Evolutionary conservation across 352 stramenopile genomes (phyloP).

Genomic region (Pythium sp.): DNA sequence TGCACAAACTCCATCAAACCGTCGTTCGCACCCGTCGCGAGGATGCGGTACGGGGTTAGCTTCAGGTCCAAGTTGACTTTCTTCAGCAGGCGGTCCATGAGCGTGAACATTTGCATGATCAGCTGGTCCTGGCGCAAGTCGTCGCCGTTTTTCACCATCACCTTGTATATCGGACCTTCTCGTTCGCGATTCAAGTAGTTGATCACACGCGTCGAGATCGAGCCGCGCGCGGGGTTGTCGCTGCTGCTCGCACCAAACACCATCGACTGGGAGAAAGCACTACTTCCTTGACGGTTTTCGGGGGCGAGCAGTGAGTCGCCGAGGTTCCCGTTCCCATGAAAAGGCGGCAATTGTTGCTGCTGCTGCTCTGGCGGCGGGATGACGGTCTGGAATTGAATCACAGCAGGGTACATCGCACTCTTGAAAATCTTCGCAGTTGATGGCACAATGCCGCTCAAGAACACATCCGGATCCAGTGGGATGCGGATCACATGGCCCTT

Average conservation of each 20-base stretch:
- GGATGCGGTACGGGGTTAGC: conserved; percentile 95
- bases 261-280: conserved; percentile 38
- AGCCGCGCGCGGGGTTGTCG: conserved; percentile 58
- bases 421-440: conserved; percentile 97
- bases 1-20: conserved; percentile 98
- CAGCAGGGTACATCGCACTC: conserved; percentile 96
- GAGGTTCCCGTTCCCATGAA: conserved; percentile 14
- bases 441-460: conserved; percentile 88
- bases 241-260: conserved; percentile 46
- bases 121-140: conserved; percentile 99
- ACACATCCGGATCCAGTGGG: conserved; percentile 82
- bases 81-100: conserved; percentile 99
- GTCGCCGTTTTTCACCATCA: conserved; percentile 99
- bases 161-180: conserved; percentile 90
- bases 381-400: conserved; percentile 94
- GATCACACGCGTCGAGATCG: conserved; percentile 70
- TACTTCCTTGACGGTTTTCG: conserved; percentile 4
- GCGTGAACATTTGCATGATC: conserved; percentile 99
- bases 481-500: conserved; percentile 81
- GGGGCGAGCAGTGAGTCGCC: conserved; percentile 9
- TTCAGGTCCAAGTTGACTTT: conserved; percentile 98
- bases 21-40: conserved; percentile 86
- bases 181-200: conserved; percentile 76
- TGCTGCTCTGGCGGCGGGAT: conserved; percentile 48
- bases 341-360: not conserved